Base-by-base conservation (phyloP, 2,329 filamentous ascomycete species). In the Fusarium pseudograminearum region DNA sequence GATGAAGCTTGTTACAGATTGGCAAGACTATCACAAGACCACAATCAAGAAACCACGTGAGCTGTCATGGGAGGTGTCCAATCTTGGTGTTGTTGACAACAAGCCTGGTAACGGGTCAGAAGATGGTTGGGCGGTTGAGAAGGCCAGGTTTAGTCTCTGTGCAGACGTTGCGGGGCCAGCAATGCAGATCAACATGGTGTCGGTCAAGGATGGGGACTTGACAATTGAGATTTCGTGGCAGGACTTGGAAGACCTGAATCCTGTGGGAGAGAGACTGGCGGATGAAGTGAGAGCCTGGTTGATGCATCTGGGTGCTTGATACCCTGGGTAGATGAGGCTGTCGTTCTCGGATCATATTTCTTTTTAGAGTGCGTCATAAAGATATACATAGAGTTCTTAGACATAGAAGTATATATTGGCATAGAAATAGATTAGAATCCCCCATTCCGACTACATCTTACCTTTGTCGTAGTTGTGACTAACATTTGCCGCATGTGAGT, bases 181-280 rank as follows among this genome's bases (percentile, higher is more conserved):
- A 9, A 64, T 64, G 24, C 26, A 50, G 38, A 57, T 64, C 0
- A 24, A 16, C 12, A n/a, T 38, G 22, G 28, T 38, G 3, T 64
- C 59, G 0, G 51, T 45, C 0, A 64, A 41, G 18, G 51, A 20
- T 3, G 51, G 51, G 0, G 20, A 48, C 5, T 18, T 64, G 11
- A 28, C 31, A 4, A n/a, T 58, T 14, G 61, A 64, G 14, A 0
- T 64, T 1, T 50, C 58, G 0, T 64, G 61, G 61, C 61, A 64
- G n/a, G 61, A 20, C 3, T 30, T 64, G 22, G 28, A 42, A 1
- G 59, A 58, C 4, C 22, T 64, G 7, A 26, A 50, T 22, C 28
- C 33, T 1, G 44, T 41, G 16, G 38, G 44, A 2, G 12, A n/a
- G 4, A 42, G 31, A 3, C 12, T 64, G 2, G 20, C 15, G 0